Base-by-base conservation (phyloP, 2,329 filamentous ascomycete species). In the Trichoderma brevicompactum region DNA sequence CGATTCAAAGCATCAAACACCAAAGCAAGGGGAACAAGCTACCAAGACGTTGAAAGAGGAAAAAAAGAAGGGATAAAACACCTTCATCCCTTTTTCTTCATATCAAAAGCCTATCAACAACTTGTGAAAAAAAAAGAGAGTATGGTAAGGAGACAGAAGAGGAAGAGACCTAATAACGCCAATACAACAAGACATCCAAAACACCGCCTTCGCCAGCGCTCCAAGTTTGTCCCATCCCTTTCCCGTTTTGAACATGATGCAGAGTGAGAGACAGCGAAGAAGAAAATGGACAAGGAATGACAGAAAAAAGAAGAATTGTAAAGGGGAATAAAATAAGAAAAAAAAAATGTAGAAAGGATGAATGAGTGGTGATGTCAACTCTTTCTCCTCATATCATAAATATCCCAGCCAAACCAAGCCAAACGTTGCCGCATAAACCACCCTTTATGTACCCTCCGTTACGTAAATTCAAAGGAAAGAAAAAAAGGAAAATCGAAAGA, bases 151-250 rank as follows among this genome's bases (percentile, higher is more conserved):
- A 38, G 55, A 38, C 8, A 36, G 15, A 36, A 55, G 19, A 63
- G 32, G 40, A 43, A 46, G 36, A 28, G 23, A 28, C 36, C 19
- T 9, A n/a, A 6, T 52, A 52, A 60, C 46, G 34, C 56, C 56
- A 50, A 15, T 41, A 60, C 17, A 59, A 46, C 8, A 62, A 55
- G 48, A 65, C 55, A 44, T 44, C 40, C 53, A 52, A 65, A 66
- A 66, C 65, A n/a, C 65, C 65, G n/a, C 54, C 61, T 66, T 65
- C 65, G 65, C 65, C 65, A 65, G 61, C 65, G 65, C 65, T 66
- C 36, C 40, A 60, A 54, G 12, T 52, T 28, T 28, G 40, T 32
- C 38, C 32, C 19, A 13, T 40, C 36, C 54, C 48, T 55, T 17
- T 38, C n/a, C 55, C 32, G n/a, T 12, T 38, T 28, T 54, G 40